Base-by-base conservation (phyloP, 192 early-diverging fungal species). In the Gaertneriomyces sp. region DNA sequence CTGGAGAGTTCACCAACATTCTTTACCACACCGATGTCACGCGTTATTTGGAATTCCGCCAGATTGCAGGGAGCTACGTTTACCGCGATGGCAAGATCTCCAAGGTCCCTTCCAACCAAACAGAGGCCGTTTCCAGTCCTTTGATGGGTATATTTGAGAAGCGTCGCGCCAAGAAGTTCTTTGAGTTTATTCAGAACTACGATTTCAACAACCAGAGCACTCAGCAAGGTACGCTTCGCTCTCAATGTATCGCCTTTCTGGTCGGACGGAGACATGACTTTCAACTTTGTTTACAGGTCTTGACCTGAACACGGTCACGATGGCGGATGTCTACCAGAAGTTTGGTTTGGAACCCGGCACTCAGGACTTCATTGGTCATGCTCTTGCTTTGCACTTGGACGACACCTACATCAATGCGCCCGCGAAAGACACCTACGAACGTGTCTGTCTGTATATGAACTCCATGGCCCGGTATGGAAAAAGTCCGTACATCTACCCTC, bases 1-100 rank as follows among this genome's bases (percentile, higher is more conserved):
- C 91, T 58, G 98, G 96, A 55, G 96, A 96, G 74, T 91, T 99
- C 68, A 91, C 98, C 66, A 90, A 89, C 70, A 94, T 99, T 58
- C 86, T 99, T 52, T 90, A 90, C 69, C 94, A 99, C 80, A 98
- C 95, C 45, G 93, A 98, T 68, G 96, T 99, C 19, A 96, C 96
- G 39, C 90, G 93, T 58, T 98, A 99, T 83, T 83, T 98, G 40
- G 95, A 95, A 76, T 98, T 99, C 83, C 92, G 92, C 73, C 92
- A 94, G 69, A 91, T 99, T 61, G 81, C 90, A 20, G 95, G 95
- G 5, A 94, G 92, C 40, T 95, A 84, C 78, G 94, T 99, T 9
- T 94, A 88, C 80, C 82, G 91, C 42, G 90, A 91, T 69, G 93
- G 88, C 50, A 86, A 86, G 64, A 91, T 99, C 70, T 87, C 87